Conservation (phyloP, 495 filamentous ascomycete species). For the Penicillium daleae region DNA sequence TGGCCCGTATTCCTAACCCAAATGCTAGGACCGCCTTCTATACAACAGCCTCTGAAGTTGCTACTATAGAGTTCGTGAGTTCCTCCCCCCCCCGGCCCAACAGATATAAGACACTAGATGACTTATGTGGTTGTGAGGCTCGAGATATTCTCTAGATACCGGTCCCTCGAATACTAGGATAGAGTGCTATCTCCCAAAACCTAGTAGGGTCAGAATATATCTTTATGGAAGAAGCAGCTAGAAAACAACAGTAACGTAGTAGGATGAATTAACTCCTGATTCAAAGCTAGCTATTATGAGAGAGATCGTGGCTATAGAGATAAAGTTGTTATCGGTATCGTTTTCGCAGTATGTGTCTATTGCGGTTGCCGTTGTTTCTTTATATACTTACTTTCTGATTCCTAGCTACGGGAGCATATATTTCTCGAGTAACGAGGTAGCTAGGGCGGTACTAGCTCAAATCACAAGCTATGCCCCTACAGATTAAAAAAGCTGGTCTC, state of each 20-base stretch:
- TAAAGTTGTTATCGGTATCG: constrained; percentile 28
- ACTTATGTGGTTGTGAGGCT: constrained; percentile 18
- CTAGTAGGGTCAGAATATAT: constrained; percentile 37
- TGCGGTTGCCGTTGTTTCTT: no score
- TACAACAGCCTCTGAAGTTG: constrained; percentile 43
- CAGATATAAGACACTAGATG: background rate
- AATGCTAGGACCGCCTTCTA: constrained; percentile 34
- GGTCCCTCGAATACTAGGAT: constrained; percentile 30
- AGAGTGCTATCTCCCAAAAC: constrained; percentile 23
- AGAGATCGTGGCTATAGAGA: constrained; percentile 28
- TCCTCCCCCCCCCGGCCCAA: no score
- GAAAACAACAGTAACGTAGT: constrained; percentile 27
- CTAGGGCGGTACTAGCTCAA: background rate
- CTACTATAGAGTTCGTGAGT: constrained; percentile 41
- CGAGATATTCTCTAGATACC: constrained; percentile 31
- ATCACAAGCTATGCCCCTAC: background rate
- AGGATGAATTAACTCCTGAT: constrained; percentile 29
- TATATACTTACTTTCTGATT: no score
- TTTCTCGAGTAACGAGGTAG: constrained; percentile 24
- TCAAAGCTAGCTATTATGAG: constrained; percentile 34
- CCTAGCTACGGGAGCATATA: constrained; percentile 38
- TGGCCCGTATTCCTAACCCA: constrained; percentile 38
- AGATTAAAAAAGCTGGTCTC: background rate
- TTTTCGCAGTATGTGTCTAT: constrained; percentile 29
- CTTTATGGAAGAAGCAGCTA: constrained; percentile 32